These are phyloP conservation scores for Scolecobasidium constrictum DNA, from an alignment of 2,329 filamentous ascomycete species.

Conservation along the genomic window DNA sequence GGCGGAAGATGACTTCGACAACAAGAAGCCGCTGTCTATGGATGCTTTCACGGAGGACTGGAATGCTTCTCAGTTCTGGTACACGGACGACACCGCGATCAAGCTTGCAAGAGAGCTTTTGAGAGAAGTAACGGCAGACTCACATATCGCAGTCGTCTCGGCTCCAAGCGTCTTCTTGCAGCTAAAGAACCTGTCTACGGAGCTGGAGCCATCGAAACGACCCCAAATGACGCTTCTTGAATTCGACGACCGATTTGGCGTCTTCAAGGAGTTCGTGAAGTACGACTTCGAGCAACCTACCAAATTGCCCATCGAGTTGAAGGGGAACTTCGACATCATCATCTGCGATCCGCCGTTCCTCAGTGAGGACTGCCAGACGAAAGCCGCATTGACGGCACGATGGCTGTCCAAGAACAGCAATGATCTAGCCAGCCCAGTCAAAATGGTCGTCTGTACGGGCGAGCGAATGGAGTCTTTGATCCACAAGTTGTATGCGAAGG, in stretches of 20 bases:
- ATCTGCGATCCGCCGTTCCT: slow-evolving; percentile 73
- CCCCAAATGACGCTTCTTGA: slow-evolving; percentile 60
- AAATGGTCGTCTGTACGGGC: slow-evolving; percentile 61
- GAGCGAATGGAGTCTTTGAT: slow-evolving; percentile 62
- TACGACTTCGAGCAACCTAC: slow-evolving; percentile 66
- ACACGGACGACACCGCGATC: slow-evolving; percentile 60
- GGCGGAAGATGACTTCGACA: slow-evolving; percentile 44
- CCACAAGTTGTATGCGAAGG: slow-evolving; percentile 52
- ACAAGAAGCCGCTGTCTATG: slow-evolving; percentile 42
- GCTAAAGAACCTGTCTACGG: slow-evolving; percentile 57
- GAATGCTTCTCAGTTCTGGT: slow-evolving; percentile 81
- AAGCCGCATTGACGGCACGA: slow-evolving; percentile 64
- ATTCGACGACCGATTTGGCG: slow-evolving; percentile 60
- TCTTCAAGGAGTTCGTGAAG: slow-evolving; percentile 63
- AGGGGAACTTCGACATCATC: slow-evolving; percentile 55
- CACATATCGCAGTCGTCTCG: slow-evolving; percentile 58
- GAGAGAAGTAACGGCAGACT: slow-evolving; percentile 44
- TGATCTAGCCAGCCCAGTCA: slow-evolving; percentile 17
- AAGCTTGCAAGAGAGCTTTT: slow-evolving; percentile 55
- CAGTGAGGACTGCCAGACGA: slow-evolving; percentile 70
- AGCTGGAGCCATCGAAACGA: background rate
- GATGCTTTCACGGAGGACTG: slow-evolving; percentile 68
- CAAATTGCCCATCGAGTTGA: slow-evolving; percentile 52
- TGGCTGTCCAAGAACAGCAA: slow-evolving; percentile 55
- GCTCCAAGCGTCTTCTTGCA: slow-evolving; percentile 69